Conservation (phyloP, 805 yeast genomes). For the Yarrowia keelungensis region DNA sequence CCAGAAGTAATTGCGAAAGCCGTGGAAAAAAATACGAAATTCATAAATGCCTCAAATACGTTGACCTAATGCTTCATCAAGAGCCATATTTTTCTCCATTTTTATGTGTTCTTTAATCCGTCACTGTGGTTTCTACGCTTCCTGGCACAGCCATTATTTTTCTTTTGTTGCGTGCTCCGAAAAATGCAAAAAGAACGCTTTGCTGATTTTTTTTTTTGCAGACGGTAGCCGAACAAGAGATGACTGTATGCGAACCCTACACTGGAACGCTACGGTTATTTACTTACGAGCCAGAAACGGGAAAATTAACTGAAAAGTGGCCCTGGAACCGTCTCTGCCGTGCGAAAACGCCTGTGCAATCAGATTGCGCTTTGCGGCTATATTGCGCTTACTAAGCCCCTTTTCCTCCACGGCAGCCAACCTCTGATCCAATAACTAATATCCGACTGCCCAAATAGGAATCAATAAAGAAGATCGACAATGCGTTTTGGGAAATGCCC, state of each 20-base stretch:
- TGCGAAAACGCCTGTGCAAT: too few relatives aligned
- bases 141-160: too few relatives aligned
- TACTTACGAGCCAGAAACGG: background rate
- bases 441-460: conserved; percentile 25
- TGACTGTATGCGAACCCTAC: conserved; percentile 1
- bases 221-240: background rate
- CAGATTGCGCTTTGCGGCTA: too few relatives aligned
- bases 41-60: too few relatives aligned
- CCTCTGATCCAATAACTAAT: conserved; percentile 1
- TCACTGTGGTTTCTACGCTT: background rate
- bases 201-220: background rate
- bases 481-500: conserved; percentile 20
- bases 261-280: background rate
- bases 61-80: too few relatives aligned
- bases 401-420: background rate
- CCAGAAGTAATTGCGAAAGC: too few relatives aligned
- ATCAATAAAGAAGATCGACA: conserved; percentile 30
- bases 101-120: too few relatives aligned
- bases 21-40: too few relatives aligned
- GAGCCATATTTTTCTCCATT: too few relatives aligned
- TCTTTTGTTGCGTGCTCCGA: conserved; percentile 6
- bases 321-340: background rate
- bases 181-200: conserved; percentile 27
- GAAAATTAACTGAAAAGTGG: background rate
- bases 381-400: background rate